Evolutionary conservation across 371 early-diverging fungal species (phyloP).

Genomic region (Mortierella sp.): DNA sequence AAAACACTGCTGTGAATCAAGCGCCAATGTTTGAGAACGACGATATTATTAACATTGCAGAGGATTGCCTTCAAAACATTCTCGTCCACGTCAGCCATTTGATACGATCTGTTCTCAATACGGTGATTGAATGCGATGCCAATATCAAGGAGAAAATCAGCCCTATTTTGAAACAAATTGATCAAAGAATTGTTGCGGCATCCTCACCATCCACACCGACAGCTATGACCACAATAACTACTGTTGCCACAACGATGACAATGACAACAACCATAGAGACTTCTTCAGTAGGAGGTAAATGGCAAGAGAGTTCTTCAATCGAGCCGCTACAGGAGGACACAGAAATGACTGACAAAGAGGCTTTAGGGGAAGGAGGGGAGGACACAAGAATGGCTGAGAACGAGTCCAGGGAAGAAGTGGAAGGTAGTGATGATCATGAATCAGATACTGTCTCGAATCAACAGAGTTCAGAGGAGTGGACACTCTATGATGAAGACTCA

Average conservation of each 20-base stretch:
- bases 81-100: conserved; percentile 37
- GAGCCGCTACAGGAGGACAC: not conserved
- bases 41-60: conserved; percentile 41
- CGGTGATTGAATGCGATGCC: conserved; percentile 43
- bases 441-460: not conserved
- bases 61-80: conserved; percentile 40
- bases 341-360: not conserved
- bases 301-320: conserved; percentile 9
- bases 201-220: conserved; percentile 14
- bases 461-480: conserved; percentile 18
- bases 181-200: conserved; percentile 51
- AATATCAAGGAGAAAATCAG: conserved; percentile 46
- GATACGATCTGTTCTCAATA: conserved; percentile 47
- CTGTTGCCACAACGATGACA: not conserved
- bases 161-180: conserved; percentile 40
- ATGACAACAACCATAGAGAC: not conserved
- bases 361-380: not conserved
- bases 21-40: conserved; percentile 42
- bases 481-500: conserved; percentile 24
- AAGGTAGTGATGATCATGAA: not conserved
- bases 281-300: conserved; percentile 9
- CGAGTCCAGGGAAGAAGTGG: not conserved
- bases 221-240: not conserved
- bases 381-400: not conserved
- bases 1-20: conserved; percentile 19